These are phyloP conservation scores for Solanum ossicruentum DNA, from an alignment of 257 asterid genomes.

Conservation along the genomic window DNA sequence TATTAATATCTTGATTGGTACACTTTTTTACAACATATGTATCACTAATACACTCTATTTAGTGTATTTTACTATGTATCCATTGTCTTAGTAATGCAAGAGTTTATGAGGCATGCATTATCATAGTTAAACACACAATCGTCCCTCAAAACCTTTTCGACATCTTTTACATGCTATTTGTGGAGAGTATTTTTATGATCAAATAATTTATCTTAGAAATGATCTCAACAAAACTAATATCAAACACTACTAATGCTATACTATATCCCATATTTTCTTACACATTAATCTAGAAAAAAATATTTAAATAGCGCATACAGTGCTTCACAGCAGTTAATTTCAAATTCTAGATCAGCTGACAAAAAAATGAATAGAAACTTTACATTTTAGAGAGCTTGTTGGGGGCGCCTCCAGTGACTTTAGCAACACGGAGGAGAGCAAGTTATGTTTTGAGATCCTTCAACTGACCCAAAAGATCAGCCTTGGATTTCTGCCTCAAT, in stretches of 20 bases:
- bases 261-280: too few species aligned
- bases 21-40: background rate
- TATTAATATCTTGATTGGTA: background rate
- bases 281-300: too few species aligned
- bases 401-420: constrained; percentile 29
- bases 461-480: constrained; percentile 13
- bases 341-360: background rate
- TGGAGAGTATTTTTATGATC: too few species aligned
- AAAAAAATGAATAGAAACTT: background rate
- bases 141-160: too few species aligned
- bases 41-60: background rate
- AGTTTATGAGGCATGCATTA: too few species aligned
- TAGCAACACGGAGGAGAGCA: constrained; percentile 24
- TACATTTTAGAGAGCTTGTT: constrained; percentile 26
- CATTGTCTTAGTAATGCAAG: too few species aligned
- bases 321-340: background rate
- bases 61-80: too few species aligned
- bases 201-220: too few species aligned
- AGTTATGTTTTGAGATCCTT: constrained; percentile 21
- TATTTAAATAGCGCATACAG: too few species aligned
- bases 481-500: constrained; percentile 15
- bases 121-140: too few species aligned
- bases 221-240: too few species aligned
- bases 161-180: too few species aligned
- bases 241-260: background rate